A percentile compares a stretch with the other conserved stretches of the same genome.
Evolutionary conservation across 164 flowering plant species (phyloP).

Genomic region (Echeveria elegans): DNA sequence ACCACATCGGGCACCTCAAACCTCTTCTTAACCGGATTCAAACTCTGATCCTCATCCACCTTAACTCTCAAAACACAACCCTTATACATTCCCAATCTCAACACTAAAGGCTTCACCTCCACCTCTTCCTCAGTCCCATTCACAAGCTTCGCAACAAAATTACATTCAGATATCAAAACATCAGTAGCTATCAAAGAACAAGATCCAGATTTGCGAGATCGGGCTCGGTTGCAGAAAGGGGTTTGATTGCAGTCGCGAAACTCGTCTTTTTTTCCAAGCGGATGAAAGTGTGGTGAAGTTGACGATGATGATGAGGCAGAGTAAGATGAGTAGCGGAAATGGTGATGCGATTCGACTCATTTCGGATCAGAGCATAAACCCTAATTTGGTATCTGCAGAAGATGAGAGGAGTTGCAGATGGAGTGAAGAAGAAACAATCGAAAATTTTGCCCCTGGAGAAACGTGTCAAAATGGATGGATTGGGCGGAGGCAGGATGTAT

Average conservation of each 20-base stretch:
- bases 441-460: no score
- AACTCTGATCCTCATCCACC: slow-evolving; percentile 63
- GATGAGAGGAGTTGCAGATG: no score
- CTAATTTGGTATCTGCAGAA: background rate
- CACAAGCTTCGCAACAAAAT: slow-evolving; percentile 61
- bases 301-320: slow-evolving; percentile 17
- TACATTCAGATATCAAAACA: slow-evolving; percentile 50
- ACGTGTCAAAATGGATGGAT: no score
- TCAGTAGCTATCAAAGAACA: slow-evolving; percentile 42
- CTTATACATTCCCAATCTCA: slow-evolving; percentile 54
- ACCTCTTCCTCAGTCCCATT: slow-evolving; percentile 11
- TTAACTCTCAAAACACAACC: slow-evolving; percentile 59
- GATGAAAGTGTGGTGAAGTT: slow-evolving; percentile 20
- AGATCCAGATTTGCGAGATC: slow-evolving; percentile 54
- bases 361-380: background rate
- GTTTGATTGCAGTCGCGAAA: slow-evolving; percentile 94
- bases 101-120: slow-evolving; percentile 37
- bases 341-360: background rate
- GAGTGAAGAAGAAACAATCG: no score
- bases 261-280: slow-evolving; percentile 92
- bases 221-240: slow-evolving; percentile 96
- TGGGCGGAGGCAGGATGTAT: no score
- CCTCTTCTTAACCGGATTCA: slow-evolving; percentile 53
- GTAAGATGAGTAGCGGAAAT: background rate
- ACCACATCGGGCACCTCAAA: slow-evolving; percentile 84